Conservation (phyloP, 2,329 filamentous ascomycete species). For the Mollisiaceae sp. region DNA sequence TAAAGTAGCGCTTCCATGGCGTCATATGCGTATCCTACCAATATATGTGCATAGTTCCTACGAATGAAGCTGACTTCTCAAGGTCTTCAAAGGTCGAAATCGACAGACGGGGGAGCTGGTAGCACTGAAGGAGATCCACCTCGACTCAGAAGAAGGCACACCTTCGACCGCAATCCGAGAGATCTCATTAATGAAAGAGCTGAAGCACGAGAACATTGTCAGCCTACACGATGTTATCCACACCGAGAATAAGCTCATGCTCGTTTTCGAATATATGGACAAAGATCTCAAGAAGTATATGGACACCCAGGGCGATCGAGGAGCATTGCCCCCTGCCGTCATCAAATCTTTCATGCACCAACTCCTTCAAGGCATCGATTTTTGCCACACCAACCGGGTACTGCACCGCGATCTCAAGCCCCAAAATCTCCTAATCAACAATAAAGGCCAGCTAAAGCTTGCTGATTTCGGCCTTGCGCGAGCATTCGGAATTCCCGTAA, state of each 20-base stretch:
- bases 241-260: slow-evolving; percentile 99
- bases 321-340: slow-evolving; percentile 83
- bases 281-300: slow-evolving; percentile 98
- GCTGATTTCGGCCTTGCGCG: slow-evolving; percentile 94
- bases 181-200: slow-evolving; percentile 98
- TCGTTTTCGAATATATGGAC: slow-evolving; percentile 99
- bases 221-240: slow-evolving; percentile 98
- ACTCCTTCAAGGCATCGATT: slow-evolving; percentile 91
- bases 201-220: slow-evolving; percentile 99
- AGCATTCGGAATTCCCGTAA: slow-evolving; percentile 95
- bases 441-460: slow-evolving; percentile 86
- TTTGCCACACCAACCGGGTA: slow-evolving; percentile 96
- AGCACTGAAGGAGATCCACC: slow-evolving; percentile 96
- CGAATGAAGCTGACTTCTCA: slow-evolving; percentile 34
- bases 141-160: slow-evolving; percentile 97
- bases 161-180: slow-evolving; percentile 97
- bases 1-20: neutral
- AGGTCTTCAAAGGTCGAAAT: slow-evolving; percentile 99
- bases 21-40: neutral
- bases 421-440: slow-evolving; percentile 95
- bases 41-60: neutral
- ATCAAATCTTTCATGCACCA: slow-evolving; percentile 99
- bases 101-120: slow-evolving; percentile 96
- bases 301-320: slow-evolving; percentile 89
- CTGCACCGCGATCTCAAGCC: slow-evolving; percentile 95